These are phyloP conservation scores for Mesotaenium endlicherianum DNA, from an alignment of 139 green algal species.

Conservation along the genomic window DNA sequence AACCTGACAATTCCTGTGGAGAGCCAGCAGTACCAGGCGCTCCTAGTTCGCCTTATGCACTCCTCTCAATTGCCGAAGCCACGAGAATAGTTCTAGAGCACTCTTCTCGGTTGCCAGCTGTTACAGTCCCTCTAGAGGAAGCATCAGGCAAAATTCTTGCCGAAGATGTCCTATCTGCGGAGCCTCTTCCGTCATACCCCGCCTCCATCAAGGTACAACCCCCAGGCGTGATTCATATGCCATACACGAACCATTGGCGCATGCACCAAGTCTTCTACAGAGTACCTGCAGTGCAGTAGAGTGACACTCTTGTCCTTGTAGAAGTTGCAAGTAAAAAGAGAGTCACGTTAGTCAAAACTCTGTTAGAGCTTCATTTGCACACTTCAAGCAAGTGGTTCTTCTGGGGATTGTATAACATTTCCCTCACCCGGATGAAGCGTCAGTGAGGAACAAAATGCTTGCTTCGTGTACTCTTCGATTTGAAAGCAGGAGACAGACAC, in stretches of 20 bases:
- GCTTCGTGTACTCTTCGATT: background rate
- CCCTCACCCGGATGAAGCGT: background rate
- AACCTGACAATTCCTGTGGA: background rate
- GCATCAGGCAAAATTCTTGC: conserved; percentile 69
- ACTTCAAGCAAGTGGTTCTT: background rate
- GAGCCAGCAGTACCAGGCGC: conserved; percentile 5
- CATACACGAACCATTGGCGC: no score
- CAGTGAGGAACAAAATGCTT: no score
- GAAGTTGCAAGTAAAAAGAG: background rate
- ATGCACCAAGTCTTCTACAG: background rate
- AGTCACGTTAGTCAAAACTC: background rate
- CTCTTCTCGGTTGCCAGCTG: conserved; percentile 54
- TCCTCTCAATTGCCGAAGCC: conserved; percentile 81
- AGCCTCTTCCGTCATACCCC: conserved; percentile 83
- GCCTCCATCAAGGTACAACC: conserved; percentile 85
- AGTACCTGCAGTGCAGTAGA: background rate
- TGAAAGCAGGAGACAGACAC: background rate
- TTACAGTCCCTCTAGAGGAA: conserved; percentile 56
- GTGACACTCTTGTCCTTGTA: background rate
- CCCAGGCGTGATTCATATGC: background rate
- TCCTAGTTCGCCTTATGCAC: conserved; percentile 62
- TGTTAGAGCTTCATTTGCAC: background rate
- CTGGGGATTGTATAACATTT: background rate
- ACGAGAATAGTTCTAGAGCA: conserved; percentile 66
- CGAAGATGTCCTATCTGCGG: conserved; percentile 67